A percentile compares a stretch with the other conserved stretches of the same genome.
These are phyloP conservation scores for Pseudocercospora pini-densiflorae DNA, from an alignment of 2,329 filamentous ascomycete species.

Conservation along the genomic window DNA sequence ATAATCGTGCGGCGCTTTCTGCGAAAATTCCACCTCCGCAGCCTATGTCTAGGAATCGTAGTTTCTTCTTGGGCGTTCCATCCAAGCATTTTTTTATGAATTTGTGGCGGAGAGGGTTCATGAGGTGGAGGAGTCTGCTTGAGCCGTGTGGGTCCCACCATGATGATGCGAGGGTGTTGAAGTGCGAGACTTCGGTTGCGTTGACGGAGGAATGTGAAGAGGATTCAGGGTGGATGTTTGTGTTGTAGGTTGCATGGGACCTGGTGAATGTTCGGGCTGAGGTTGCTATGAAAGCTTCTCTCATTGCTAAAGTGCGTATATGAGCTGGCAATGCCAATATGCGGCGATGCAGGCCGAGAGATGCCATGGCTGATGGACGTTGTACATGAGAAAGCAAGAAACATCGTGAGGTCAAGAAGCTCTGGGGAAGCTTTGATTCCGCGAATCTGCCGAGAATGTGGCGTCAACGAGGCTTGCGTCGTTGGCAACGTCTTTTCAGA, in stretches of 20 bases:
- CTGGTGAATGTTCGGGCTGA: neutral
- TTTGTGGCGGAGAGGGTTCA: constrained; percentile 95
- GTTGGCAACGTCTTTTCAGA: neutral
- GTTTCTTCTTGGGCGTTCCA: constrained; percentile 46
- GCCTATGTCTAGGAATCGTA: constrained; percentile 86
- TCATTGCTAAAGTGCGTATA: constrained; percentile 18
- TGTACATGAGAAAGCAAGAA: neutral
- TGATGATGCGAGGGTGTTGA: constrained; percentile 86
- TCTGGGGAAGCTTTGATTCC: neutral
- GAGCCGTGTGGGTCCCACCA: constrained; percentile 98
- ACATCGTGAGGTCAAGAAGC: neutral
- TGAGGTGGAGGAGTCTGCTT: constrained; percentile 89
- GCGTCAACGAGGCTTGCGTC: neutral
- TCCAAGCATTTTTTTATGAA: constrained; percentile 76
- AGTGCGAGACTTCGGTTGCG: constrained; percentile 87
- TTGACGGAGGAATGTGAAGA: constrained; percentile 69
- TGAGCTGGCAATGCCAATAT: constrained; percentile 16
- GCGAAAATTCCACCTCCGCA: constrained; percentile 98
- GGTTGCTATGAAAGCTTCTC: constrained; percentile 5
- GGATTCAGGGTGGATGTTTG: constrained; percentile 18
- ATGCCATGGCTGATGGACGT: constrained; percentile 10
- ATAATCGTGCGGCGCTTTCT: constrained; percentile 76
- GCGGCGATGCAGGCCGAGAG: constrained; percentile 6
- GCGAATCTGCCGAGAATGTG: neutral
- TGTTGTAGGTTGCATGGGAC: constrained; percentile 30